Evolutionary conservation across 345 rosid species (phyloP), one percentile per base, ranked within the genome.

Genomic region (Gossypium mustelinum): DNA sequence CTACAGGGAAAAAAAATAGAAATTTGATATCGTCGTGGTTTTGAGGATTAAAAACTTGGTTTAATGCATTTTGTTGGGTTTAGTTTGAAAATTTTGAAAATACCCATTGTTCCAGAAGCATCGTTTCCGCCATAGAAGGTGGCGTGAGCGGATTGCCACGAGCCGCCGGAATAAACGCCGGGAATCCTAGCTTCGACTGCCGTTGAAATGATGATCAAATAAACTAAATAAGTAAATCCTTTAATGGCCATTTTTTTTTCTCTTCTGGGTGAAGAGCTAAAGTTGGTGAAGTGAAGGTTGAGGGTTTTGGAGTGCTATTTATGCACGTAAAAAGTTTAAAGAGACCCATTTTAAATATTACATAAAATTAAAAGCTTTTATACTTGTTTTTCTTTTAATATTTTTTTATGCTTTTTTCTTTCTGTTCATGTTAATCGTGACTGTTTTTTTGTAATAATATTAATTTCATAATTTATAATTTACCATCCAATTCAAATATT

Each of bases 51-150:
- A 13, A 60, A 13, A 34, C n/a, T 60, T 41, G 43, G n/a, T 25
- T 25, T 25, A 25, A 60, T 13, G 3, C n/a, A 4, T 29, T 62
- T 9, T 14, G 12, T 5, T 34, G 7, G 41, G 41, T 34, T 34
- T 34, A 34, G 41, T 5, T 34, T 5, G 7, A 34, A 34, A 34
- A 1, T 34, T 34, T 34, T 34, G 41, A 34, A 34, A 34, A 34
- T 34, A 91, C 94, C 94, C 97, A 89, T 89, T 3, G 98, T 94
- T 24, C 98, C 98, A 4, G 96, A 88, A 70, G 97, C 97, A 61
- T 94, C 97, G 3, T 63, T 83, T 13, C 97, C 98, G 0, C 98
- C 98, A 14, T 94, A 92, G 81, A 89, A 94, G 47, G 98, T 92
- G 66, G 98, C 98, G 52, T 94, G 98, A 22, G 98, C 97, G 8